These are phyloP conservation scores for Chamaecyparis obtusa DNA, from an alignment of 75 land plant species.

Conservation along the genomic window DNA sequence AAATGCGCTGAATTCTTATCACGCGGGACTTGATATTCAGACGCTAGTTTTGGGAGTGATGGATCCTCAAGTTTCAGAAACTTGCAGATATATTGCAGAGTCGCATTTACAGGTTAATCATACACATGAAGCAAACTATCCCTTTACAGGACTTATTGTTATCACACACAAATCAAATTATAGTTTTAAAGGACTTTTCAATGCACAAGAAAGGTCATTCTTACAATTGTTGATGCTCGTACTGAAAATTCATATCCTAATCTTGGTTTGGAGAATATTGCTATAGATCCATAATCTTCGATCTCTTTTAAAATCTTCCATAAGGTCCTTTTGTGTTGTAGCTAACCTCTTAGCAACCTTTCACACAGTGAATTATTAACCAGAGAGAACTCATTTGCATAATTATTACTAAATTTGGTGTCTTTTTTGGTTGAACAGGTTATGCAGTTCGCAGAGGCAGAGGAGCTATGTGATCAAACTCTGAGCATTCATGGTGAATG, in stretches of 20 bases:
- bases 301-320: neutral
- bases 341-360: neutral
- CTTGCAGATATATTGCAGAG: constrained; percentile 40
- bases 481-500: constrained; percentile 25
- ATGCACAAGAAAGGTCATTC: neutral
- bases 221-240: neutral
- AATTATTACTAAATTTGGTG: neutral
- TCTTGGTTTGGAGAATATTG: neutral
- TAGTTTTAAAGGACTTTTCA: neutral
- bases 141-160: neutral
- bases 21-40: constrained; percentile 28
- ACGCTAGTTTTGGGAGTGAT: constrained; percentile 30
- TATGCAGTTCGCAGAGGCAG: constrained; percentile 40
- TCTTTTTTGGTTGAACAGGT: constrained; percentile 18
- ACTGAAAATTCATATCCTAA: neutral
- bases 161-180: neutral
- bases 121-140: too few species aligned
- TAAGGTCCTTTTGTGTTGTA: neutral
- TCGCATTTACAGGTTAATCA: constrained; percentile 38
- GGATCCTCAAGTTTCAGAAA: constrained; percentile 39
- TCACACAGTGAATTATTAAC: neutral
- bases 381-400: neutral
- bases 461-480: constrained; percentile 31
- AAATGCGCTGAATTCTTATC: constrained; percentile 23
- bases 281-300: neutral